Percentiles rank a stretch among this genome's conserved stretches.
These are phyloP conservation scores for Starmerella bombicola DNA, from an alignment of 805 yeast genomes.

Conservation along the genomic window DNA sequence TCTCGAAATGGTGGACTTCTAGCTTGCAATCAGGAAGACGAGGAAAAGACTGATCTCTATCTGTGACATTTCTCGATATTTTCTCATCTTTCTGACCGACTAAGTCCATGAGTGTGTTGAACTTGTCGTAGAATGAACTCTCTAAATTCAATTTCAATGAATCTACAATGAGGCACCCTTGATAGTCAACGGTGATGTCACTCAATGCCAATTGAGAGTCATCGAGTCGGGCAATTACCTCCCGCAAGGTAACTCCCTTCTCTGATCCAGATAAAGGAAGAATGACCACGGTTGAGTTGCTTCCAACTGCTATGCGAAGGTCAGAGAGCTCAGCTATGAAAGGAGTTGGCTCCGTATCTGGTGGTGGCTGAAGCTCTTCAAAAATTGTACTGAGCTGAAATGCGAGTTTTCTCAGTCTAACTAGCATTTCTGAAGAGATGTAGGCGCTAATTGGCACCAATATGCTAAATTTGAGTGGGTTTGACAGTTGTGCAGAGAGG, in stretches of 20 bases:
- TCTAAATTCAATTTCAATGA: neutral
- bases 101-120: no score
- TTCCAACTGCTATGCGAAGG: conserved; percentile 14
- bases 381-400: neutral
- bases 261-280: conserved; percentile 15
- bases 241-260: conserved; percentile 9
- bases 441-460: conserved; percentile 5
- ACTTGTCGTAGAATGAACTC: neutral
- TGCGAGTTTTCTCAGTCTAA: neutral
- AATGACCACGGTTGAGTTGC: conserved; percentile 10
- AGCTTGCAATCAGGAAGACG: no score
- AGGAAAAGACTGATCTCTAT: no score
- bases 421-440: conserved; percentile 2
- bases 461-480: neutral
- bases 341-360: conserved; percentile 13
- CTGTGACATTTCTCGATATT: no score
- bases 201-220: conserved; percentile 16
- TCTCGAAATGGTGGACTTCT: no score
- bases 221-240: conserved; percentile 14
- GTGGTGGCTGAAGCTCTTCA: conserved; percentile 10
- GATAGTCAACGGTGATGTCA: conserved; percentile 1
- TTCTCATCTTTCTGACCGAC: no score
- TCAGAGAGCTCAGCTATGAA: conserved; percentile 18
- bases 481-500: neutral
- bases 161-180: conserved; percentile 1